Evolutionary conservation across 805 yeast species (phyloP).

Genomic region (Starmerella floris): DNA sequence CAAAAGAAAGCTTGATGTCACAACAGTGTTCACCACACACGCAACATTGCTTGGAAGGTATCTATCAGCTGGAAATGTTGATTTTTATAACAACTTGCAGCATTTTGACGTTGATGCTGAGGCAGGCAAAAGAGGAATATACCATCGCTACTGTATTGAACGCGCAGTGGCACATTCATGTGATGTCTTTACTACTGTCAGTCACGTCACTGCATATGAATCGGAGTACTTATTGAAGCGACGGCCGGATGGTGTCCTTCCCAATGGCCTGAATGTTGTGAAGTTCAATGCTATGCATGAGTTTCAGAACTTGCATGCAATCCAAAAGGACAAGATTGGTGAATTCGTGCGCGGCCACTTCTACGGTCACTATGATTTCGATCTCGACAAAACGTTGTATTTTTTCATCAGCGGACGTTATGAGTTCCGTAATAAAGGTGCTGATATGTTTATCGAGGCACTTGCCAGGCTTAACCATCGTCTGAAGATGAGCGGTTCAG

Average conservation of each 20-base stretch:
- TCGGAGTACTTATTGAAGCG: slow-evolving; percentile 84
- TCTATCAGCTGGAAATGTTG: slow-evolving; percentile 91
- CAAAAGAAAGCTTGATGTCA: slow-evolving; percentile 80
- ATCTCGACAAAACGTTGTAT: slow-evolving; percentile 82
- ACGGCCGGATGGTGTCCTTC: slow-evolving; percentile 95
- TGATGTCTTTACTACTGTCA: slow-evolving; percentile 94
- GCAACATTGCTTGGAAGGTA: slow-evolving; percentile 92
- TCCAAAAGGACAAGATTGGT: slow-evolving; percentile 78
- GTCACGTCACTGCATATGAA: slow-evolving; percentile 94
- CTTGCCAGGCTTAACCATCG: slow-evolving; percentile 83
- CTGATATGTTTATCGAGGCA: slow-evolving; percentile 85
- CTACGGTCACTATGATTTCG: slow-evolving; percentile 92
- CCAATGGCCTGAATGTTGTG: slow-evolving; percentile 89
- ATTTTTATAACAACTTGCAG: slow-evolving; percentile 82
- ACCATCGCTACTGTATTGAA: slow-evolving; percentile 93
- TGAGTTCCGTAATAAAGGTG: slow-evolving; percentile 93
- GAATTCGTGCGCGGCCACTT: slow-evolving; percentile 95
- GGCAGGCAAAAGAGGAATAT: slow-evolving; percentile 95
- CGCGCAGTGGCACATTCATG: slow-evolving; percentile 92
- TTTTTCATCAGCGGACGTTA: slow-evolving; percentile 96
- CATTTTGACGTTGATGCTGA: slow-evolving; percentile 91
- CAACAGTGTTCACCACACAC: slow-evolving; percentile 93
- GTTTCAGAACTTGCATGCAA: slow-evolving; percentile 90
- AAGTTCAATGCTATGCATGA: slow-evolving; percentile 97
- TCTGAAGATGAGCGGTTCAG: slow-evolving; percentile 67